Evolutionary conservation across 2,329 filamentous ascomycete genomes (phyloP), one percentile per base, ranked within the genome.

Genomic region (Coniochaeta sp.): DNA sequence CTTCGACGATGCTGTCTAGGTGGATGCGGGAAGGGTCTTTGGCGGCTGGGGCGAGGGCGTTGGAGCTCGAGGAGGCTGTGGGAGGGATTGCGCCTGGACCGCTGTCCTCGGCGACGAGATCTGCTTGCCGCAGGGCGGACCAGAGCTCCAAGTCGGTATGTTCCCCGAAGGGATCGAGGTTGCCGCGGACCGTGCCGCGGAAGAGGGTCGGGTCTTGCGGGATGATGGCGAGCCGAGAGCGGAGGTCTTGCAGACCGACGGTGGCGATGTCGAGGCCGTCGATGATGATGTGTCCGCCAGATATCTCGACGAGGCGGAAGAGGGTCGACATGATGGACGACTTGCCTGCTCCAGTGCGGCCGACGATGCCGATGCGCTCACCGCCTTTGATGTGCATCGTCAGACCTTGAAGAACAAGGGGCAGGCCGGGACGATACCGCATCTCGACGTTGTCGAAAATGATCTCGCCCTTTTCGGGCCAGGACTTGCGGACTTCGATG

Each of bases 391-490:
- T 84, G 66, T 90, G 86, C 79, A 95, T 89, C 62, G 77, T 81
- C 12, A 95, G 75, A 0, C 87, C 87, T 57, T 84, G 82, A 3
- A 93, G 80, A 0, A 93, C 90, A 57, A 93, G 81, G 0, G 90
- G 90, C 0, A 93, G 78, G 1, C 85, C 84, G 8, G 77, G 78
- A 14, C 90, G 85, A 71, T 93, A 93, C 17, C 89, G 84, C 90
- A 93, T 93, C 72, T 90, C 78, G 54, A 91, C 89, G 57, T 89
- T 78, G 61, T 87, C 80, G 70, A 93, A 93, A 24, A 86, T 70
- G 64, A 93, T 93, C 70, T 93, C 89, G 31, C 93, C 95, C 66
- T 85, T 85, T 68, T 96, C 88, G 0, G 95, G 95, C 95, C 95
- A 99, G 22, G 81, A 81, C 1, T 84, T 77, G 19, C 86, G 84